Evolutionary conservation across 805 yeast genomes (phyloP).

Genomic region (Sungouiozyma ichnusensis): DNA sequence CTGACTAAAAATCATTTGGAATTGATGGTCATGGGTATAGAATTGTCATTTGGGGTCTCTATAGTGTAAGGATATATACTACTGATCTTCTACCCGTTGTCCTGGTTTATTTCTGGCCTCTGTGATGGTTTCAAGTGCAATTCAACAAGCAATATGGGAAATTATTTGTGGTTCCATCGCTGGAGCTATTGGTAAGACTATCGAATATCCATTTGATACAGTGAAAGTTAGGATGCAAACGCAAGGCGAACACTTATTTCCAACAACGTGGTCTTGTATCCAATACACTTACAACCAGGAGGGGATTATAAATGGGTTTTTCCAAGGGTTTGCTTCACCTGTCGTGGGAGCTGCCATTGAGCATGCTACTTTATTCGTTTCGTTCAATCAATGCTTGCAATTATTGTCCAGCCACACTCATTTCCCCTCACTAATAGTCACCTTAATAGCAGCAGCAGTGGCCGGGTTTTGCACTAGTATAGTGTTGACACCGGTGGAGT

Average conservation of each 20-base stretch:
- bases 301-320: conserved; percentile 64
- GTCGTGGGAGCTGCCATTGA: conserved; percentile 86
- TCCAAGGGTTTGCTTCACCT: conserved; percentile 70
- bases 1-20: too few species aligned
- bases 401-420: conserved; percentile 21
- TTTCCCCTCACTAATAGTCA: conserved; percentile 32
- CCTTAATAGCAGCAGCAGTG: conserved; percentile 62
- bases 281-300: conserved; percentile 50
- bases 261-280: conserved; percentile 59
- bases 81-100: too few species aligned
- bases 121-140: too few species aligned
- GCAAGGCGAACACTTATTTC: conserved; percentile 49
- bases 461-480: conserved; percentile 78
- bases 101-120: too few species aligned
- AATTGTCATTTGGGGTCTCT: too few species aligned
- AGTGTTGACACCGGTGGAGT: conserved; percentile 80
- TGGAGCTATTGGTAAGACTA: conserved; percentile 73
- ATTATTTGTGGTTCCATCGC: conserved; percentile 37
- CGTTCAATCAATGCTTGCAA: conserved; percentile 43
- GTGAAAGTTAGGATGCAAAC: conserved; percentile 79
- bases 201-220: conserved; percentile 91
- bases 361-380: conserved; percentile 66
- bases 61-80: too few species aligned
- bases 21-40: too few species aligned
- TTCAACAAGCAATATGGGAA: conserved; percentile 23